A percentile compares a stretch with the other conserved stretches of the same genome.
phyloP scores from a whole-genome alignment of 495 filamentous ascomycete genomes.

The Aspergillus sclerotioniger region DNA sequence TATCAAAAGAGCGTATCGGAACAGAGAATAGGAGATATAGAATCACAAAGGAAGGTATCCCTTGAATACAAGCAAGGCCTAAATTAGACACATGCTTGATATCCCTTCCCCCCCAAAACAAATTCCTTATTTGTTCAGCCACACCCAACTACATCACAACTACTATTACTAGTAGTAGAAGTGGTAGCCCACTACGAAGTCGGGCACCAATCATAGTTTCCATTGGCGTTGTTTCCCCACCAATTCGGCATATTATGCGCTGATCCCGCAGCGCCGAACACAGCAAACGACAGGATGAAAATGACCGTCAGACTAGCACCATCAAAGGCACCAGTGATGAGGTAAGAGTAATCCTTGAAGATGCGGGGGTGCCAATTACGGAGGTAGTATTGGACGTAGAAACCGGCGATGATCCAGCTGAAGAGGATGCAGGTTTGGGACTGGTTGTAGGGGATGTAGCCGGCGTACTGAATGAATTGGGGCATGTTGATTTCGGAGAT shows the following conservation, averaged over 20 bases:
- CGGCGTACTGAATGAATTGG: conserved; percentile 44
- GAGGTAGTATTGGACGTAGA: conserved; percentile 53
- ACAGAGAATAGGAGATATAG: too few relatives aligned
- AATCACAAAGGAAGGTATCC: too few relatives aligned
- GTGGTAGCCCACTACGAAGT: not conserved
- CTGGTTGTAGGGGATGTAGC: conserved; percentile 45
- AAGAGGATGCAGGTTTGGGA: conserved; percentile 41
- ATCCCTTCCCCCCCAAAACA: too few relatives aligned
- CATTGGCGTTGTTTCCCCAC: conserved; percentile 46
- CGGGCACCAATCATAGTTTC: conserved; percentile 3
- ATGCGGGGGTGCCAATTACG: conserved; percentile 46
- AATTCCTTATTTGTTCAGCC: too few relatives aligned
- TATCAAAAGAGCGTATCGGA: too few relatives aligned
- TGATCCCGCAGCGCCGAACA: conserved; percentile 48
- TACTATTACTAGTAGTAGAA: too few relatives aligned
- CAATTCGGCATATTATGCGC: conserved; percentile 36
- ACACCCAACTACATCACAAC: too few relatives aligned
- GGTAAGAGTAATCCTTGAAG: conserved; percentile 59
- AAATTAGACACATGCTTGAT: too few relatives aligned
- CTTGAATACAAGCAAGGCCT: too few relatives aligned
- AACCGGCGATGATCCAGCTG: conserved; percentile 36
- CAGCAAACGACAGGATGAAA: conserved; percentile 59
- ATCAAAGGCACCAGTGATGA: conserved; percentile 55
- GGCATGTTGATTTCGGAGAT: conserved; percentile 39
- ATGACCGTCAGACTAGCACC: conserved; percentile 50